Conservation (phyloP, 805 yeast genomes). For the Yarrowia keelungensis region DNA sequence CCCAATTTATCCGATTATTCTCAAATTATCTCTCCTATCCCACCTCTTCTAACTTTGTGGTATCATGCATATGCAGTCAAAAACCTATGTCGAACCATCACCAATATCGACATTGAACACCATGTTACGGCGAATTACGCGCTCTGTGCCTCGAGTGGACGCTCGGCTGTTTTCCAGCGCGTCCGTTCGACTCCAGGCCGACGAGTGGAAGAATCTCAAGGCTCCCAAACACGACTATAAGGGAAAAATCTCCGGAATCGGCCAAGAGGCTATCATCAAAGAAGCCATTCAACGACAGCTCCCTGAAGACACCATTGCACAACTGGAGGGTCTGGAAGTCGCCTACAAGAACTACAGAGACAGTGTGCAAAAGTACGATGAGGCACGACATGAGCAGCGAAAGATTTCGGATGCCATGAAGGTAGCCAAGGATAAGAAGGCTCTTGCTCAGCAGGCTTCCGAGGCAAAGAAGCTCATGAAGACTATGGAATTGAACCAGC, state of each 20-base stretch:
- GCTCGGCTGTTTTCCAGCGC: constrained; percentile 7
- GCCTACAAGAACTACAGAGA: constrained; percentile 4
- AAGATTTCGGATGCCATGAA: constrained; percentile 19
- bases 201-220: constrained; percentile 17
- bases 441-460: constrained; percentile 18
- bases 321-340: not conserved
- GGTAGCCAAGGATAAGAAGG: constrained; percentile 20
- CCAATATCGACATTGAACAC: not conserved
- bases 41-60: too few species aligned
- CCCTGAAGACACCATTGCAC: constrained; percentile 9
- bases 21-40: too few species aligned
- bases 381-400: constrained; percentile 7
- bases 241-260: constrained; percentile 12
- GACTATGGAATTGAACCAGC: not conserved
- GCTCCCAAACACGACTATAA: constrained; percentile 37
- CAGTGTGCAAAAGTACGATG: not conserved
- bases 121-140: constrained; percentile 22
- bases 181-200: not conserved
- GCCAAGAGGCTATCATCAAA: constrained; percentile 1
- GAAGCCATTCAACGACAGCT: constrained; percentile 32
- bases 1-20: too few species aligned
- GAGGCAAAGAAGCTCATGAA: constrained; percentile 7
- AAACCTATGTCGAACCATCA: not conserved
- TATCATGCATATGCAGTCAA: constrained; percentile 20
- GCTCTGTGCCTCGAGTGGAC: not conserved